Base-by-base conservation (phyloP, 345 rosid genomes). In the Brassica cretica region DNA sequence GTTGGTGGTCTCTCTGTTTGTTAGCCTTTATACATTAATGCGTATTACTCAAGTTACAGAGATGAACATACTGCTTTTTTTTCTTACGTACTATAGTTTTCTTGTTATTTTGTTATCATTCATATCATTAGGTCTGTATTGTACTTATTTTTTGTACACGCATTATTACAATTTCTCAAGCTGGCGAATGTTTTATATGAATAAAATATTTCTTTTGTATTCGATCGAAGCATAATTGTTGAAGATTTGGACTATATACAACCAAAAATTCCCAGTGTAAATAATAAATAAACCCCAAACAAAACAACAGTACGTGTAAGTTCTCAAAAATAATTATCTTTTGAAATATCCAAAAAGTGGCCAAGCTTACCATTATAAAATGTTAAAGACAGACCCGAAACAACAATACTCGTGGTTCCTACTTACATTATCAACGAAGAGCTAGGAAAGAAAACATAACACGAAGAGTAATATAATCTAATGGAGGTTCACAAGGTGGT, bases 401-500 rank as follows among this genome's bases (percentile, higher is more conserved):
- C 33, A 67, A 78, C 10, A 61, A 66, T 8, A 67, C 70, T 67
- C 74, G 11, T 58, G n/a, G 64, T 78, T 27, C 30, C 30, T 27
- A 27, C 30, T 27, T 67, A 78, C 59, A 67, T 46, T 32, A 78
- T 78, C 69, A 67, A 53, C 32, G 60, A 73, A 67, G 70, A 61
- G 66, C 59, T 78, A 73, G 73, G 59, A 33, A 44, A 55, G 35
- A 61, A 68, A 74, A 21, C 70, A 51, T 37, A 24, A 60, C 73
- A 71, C 53, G 3, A 12, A 59, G 29, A 68, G 49, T 66, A 14
- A 15, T 6, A 39, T 30, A 39, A 44, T 27, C 27, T 82, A 75
- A 86, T 88, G 89, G 95, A 88, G 81, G 85, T 82, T 8, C 99
- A 92, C 80, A 81, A 71, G 76, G 99, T 95, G 25, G 90, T 76